A percentile compares a stretch with the other conserved stretches of the same genome.
Conservation (phyloP, 306 rosid genomes). For the Aeschynomene evenia region DNA sequence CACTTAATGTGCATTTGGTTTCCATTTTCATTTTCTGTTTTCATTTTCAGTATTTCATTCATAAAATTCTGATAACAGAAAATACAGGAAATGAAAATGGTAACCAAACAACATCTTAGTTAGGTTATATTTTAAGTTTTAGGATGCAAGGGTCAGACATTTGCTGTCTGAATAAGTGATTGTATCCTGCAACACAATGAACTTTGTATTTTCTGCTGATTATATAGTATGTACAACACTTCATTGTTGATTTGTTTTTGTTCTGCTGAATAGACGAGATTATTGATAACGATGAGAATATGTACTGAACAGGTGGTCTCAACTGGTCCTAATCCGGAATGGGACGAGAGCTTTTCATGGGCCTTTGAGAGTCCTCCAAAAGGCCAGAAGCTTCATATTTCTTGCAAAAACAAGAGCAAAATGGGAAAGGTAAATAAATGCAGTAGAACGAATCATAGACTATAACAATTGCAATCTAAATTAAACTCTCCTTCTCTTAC, state of each 20-base stretch:
- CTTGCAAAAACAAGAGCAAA: slow-evolving; percentile 99
- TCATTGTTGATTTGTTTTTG: neutral
- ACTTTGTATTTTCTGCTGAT: slow-evolving; percentile 6
- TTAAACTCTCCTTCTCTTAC: neutral
- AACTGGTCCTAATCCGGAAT: slow-evolving; percentile 93
- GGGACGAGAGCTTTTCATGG: slow-evolving; percentile 98
- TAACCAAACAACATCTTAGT: no score
- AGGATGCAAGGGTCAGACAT: neutral
- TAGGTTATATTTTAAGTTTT: neutral
- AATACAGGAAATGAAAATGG: no score
- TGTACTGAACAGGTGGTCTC: slow-evolving; percentile 70
- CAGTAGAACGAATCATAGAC: slow-evolving; percentile 1
- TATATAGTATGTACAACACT: neutral
- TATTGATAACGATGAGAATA: slow-evolving; percentile 20
- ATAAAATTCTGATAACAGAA: no score
- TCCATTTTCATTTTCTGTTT: no score
- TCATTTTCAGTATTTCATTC: no score
- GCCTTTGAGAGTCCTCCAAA: slow-evolving; percentile 99
- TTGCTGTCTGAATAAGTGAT: neutral
- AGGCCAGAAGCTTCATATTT: slow-evolving; percentile 98
- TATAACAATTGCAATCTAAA: neutral
- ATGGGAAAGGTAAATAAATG: slow-evolving; percentile 85
- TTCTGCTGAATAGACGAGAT: slow-evolving; percentile 11
- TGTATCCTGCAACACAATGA: neutral
- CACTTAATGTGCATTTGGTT: no score